phyloP scores from a whole-genome alignment of 495 filamentous ascomycete species.

The Glarea lozoyensis region DNA sequence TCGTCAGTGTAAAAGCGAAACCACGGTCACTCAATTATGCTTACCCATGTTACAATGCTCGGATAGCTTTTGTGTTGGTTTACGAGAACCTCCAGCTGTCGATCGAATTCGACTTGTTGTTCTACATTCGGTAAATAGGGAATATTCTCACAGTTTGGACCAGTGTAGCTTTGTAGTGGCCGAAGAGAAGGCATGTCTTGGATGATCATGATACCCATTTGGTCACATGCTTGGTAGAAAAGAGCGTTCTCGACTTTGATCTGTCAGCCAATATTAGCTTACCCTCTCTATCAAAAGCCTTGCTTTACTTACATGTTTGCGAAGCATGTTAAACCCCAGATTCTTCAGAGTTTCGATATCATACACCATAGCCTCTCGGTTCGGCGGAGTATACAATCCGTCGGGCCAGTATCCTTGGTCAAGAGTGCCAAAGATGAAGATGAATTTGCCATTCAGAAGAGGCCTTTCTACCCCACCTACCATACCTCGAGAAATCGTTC shows the following conservation, averaged over 20 bases:
- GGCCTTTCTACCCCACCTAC: slow-evolving; percentile 52
- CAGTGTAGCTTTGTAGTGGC: too few species aligned
- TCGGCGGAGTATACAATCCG: slow-evolving; percentile 53
- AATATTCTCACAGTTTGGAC: too few species aligned
- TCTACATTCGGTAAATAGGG: slow-evolving; percentile 31
- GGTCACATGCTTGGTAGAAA: slow-evolving; percentile 59
- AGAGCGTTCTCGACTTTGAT: slow-evolving; percentile 61
- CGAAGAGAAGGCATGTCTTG: slow-evolving; percentile 61
- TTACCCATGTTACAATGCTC: slow-evolving; percentile 38
- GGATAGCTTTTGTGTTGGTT: slow-evolving; percentile 54
- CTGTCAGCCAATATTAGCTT: slow-evolving; percentile 27
- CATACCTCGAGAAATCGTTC: slow-evolving; percentile 43
- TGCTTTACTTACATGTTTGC: slow-evolving; percentile 48
- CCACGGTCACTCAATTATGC: too few species aligned
- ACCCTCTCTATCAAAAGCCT: background rate
- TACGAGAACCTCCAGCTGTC: slow-evolving; percentile 52
- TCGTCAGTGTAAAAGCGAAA: too few species aligned
- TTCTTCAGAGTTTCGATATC: slow-evolving; percentile 52
- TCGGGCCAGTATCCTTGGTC: slow-evolving; percentile 68
- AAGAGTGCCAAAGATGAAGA: slow-evolving; percentile 57
- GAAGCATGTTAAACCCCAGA: slow-evolving; percentile 57
- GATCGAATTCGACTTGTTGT: slow-evolving; percentile 50
- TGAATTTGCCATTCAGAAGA: slow-evolving; percentile 53
- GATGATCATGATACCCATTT: slow-evolving; percentile 52
- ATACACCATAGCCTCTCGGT: slow-evolving; percentile 53